Evolutionary conservation across 768 basidiomycete genomes (phyloP), one percentile per base, ranked within the genome.

Genomic region (Tulasnella sp.): DNA sequence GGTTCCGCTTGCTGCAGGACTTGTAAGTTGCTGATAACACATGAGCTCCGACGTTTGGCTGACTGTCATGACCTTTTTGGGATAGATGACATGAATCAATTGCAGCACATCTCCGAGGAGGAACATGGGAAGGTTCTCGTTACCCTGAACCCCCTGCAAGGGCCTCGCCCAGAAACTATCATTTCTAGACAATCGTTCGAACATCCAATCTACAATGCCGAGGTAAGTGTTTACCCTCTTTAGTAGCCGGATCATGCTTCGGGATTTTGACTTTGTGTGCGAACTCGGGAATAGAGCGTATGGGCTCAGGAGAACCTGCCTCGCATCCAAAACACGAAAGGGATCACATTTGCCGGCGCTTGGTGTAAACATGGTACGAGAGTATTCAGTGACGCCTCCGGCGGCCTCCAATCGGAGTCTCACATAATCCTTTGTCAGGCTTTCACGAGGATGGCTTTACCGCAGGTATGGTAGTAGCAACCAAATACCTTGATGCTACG

Each of bases 361-460:
- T 87, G 79, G 69, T 70, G 78, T 39, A 75, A 75, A 51, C 85
- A 83, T 58, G 43, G 43, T 45, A 24, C 20, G 10, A 22, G 6
- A n/a, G n/a, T n/a, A n/a, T n/a, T n/a, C n/a, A n/a, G n/a, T n/a
- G n/a, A n/a, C n/a, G n/a, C n/a, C n/a, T n/a, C n/a, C n/a, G n/a
- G n/a, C n/a, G n/a, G n/a, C n/a, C n/a, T n/a, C 16, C 27, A 5
- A 13, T 10, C 10, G 10, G 10, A 42, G 10, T 42, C 12, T 42
- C 10, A 10, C 10, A 13, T 42, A 10, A 20, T 42, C 10, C 20
- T 42, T 22, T 15, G 24, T 42, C n/a, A 45, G 83, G 83, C 15
- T 85, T 87, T 69, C 83, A 88, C 65, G 83, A 86, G 64, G 85
- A 85, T 59, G 82, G 79, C 2, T 84, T 84, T 61, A 65, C 72